These are phyloP conservation scores for Coprinopsis strossmayeri DNA, from an alignment of 768 basidiomycete species.

Conservation along the genomic window DNA sequence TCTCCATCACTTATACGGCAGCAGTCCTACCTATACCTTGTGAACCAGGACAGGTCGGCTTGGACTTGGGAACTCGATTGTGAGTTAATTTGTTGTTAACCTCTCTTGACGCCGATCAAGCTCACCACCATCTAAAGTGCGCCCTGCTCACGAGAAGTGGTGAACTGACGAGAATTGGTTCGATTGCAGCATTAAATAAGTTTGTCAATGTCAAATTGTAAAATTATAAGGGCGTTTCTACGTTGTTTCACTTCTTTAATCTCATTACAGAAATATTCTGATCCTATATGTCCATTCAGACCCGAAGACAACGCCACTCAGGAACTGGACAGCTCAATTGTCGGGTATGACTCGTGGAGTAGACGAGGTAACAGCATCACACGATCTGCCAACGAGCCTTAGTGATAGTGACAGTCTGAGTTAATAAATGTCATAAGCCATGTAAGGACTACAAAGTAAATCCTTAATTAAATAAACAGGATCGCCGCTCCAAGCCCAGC, in stretches of 20 bases:
- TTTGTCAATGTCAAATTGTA: not conserved
- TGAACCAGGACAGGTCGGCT: conserved; percentile 61
- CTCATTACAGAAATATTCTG: too few relatives aligned
- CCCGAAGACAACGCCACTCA: too few relatives aligned
- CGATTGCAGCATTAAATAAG: not conserved
- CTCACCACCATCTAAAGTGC: conserved; percentile 21
- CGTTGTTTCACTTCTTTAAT: too few relatives aligned
- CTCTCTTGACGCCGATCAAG: not conserved
- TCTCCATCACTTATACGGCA: not conserved
- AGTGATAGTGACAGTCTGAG: too few relatives aligned
- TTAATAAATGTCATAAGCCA: too few relatives aligned
- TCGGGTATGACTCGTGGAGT: too few relatives aligned
- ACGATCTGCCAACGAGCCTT: too few relatives aligned
- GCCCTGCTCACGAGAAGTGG: conserved; percentile 43
- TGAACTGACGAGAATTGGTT: conserved; percentile 16
- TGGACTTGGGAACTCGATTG: conserved; percentile 81
- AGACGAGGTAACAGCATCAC: too few relatives aligned
- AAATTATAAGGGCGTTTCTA: too few relatives aligned
- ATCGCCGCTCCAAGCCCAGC: conserved; percentile 1
- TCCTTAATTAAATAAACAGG: not conserved
- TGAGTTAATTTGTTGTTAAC: conserved; percentile 28
- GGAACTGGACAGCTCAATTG: too few relatives aligned
- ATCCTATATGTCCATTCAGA: too few relatives aligned
- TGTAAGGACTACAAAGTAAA: too few relatives aligned
- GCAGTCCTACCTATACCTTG: conserved; percentile 62